Evolutionary conservation across 1,284 basidiomycete species (phyloP).

Genomic region (Pseudozyma tsukubaensis): DNA sequence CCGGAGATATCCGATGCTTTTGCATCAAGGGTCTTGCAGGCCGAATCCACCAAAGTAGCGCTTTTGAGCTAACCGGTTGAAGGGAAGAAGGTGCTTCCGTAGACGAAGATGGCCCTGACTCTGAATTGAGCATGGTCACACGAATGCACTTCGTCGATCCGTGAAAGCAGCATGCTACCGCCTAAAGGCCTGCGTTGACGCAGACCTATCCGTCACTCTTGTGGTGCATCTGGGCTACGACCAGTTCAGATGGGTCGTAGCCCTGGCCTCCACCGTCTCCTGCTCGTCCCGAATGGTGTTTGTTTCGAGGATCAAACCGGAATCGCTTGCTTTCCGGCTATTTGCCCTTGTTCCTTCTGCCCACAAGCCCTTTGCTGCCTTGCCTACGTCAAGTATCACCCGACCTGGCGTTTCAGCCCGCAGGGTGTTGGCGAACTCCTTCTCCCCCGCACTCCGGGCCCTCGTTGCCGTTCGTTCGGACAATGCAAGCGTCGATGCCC

Average conservation of each 20-base stretch:
- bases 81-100: no score
- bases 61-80: no score
- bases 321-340: constrained; percentile 4
- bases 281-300: constrained; percentile 32
- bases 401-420: constrained; percentile 11
- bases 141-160: constrained; percentile 26
- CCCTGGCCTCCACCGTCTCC: neutral
- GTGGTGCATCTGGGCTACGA: neutral
- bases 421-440: neutral
- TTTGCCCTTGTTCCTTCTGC: constrained; percentile 1
- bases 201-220: neutral
- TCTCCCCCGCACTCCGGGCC: constrained; percentile 24
- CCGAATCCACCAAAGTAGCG: no score
- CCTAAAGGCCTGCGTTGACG: neutral
- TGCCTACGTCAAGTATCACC: neutral
- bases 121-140: no score
- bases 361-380: neutral
- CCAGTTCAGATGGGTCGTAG: no score
- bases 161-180: constrained; percentile 22
- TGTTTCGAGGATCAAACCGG: constrained; percentile 28
- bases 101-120: no score
- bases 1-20: no score
- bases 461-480: neutral
- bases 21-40: no score
- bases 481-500: constrained; percentile 23